These are phyloP conservation scores for Glebionis coronaria DNA, from an alignment of 129 eudicot species.

Conservation along the genomic window DNA sequence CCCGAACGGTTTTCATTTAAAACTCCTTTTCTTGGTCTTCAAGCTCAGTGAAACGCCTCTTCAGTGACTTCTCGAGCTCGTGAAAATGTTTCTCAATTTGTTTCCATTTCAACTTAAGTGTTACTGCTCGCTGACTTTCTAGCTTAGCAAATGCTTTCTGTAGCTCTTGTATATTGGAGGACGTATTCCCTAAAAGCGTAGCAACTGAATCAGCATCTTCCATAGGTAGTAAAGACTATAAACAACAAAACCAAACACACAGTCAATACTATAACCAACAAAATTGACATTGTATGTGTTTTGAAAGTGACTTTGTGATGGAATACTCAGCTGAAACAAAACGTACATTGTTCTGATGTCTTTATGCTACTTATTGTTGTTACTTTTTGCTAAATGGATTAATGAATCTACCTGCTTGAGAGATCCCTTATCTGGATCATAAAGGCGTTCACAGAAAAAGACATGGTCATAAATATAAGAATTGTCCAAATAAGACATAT, in stretches of 20 bases:
- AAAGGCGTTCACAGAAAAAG: no score
- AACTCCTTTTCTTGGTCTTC: constrained; percentile 96
- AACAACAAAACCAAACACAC: constrained; percentile 8
- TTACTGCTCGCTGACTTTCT: constrained; percentile 85
- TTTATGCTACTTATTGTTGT: no score
- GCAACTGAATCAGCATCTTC: constrained; percentile 73
- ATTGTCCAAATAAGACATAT: no score
- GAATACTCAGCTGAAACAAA: no score
- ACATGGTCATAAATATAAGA: no score
- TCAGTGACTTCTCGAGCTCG: constrained; percentile 91
- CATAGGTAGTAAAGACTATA: constrained; percentile 49
- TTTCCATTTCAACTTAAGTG: constrained; percentile 89
- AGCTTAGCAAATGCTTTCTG: constrained; percentile 98
- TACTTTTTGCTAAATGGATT: no score
- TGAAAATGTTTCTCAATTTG: constrained; percentile 94
- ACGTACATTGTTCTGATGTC: neutral
- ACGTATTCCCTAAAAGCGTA: constrained; percentile 69
- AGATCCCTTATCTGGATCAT: no score
- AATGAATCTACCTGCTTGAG: no score
- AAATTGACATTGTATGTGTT: no score
- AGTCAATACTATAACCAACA: neutral
- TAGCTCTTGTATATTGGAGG: constrained; percentile 86
- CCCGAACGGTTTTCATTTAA: constrained; percentile 62
- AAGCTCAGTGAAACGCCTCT: constrained; percentile 89
- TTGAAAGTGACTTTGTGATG: no score